Base-by-base conservation (phyloP, 441 rosid genomes). In the Gossypium davidsonii region DNA sequence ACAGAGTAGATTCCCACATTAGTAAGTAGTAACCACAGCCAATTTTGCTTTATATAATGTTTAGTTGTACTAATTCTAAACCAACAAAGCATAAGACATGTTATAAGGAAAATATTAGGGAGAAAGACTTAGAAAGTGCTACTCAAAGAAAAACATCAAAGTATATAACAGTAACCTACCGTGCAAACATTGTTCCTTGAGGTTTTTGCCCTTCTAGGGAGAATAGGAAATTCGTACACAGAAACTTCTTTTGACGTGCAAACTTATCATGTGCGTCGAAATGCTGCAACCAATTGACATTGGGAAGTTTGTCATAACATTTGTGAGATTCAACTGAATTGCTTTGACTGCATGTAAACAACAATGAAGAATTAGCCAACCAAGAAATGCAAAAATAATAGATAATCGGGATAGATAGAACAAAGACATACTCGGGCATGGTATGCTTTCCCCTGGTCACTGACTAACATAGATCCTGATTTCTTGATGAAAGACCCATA, bases 261-360 rank as follows among this genome's bases (percentile, higher is more conserved):
- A 89, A 78, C 58, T 78, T 74, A 3, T 80, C 80, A 28, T 74
- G 85, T 14, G 79, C 87, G 18, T 76, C 77, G 48, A 74, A 87
- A 81, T 94, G 97, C 68, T 85, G 87, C 61, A 75, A 81, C 97
- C 94, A 89, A 82, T 94, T 94, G 48, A 83, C 82, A 58, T 79
- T 85, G 70, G 96, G 98, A 28, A 82, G 84, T 63, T 77, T 82
- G 58, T 69, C 84, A 39, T 70, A 76, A 28, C 77, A 62, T 73
- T 81, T 80, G 82, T 73, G 71, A 74, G 76, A 84, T 76, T 82
- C 84, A 73, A 71, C 77, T 37, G 64, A 74, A 73, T 73, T 79
- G 79, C 78, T 83, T 76, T 58, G 37, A 74, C 91, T 88, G 87
- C 79, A 81, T 11, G 57, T 31, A 66, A 67, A 74, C 25, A 68